A percentile compares a stretch with the other conserved stretches of the same genome.
phyloP scores from a whole-genome alignment of 495 filamentous ascomycete genomes.

The Astrocystis sublimbata region DNA sequence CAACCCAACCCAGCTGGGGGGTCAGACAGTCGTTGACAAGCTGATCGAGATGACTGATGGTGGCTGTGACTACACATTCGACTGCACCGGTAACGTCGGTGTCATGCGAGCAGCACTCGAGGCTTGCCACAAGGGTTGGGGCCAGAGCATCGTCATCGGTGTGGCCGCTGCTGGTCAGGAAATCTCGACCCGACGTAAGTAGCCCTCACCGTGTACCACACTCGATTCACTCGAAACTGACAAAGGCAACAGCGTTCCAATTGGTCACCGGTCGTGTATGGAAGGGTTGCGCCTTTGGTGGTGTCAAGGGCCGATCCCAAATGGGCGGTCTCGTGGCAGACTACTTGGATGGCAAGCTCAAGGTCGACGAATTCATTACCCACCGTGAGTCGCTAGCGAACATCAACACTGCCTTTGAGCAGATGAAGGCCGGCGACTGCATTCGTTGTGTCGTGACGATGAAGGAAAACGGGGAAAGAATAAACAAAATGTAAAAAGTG shows the following conservation, averaged over 20 bases:
- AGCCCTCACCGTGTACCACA: not conserved
- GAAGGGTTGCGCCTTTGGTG: slow-evolving; percentile 97
- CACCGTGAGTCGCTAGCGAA: slow-evolving; percentile 77
- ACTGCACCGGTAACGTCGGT: slow-evolving; percentile 95
- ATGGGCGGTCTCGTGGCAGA: slow-evolving; percentile 86
- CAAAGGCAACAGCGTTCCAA: slow-evolving; percentile 76
- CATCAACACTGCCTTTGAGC: slow-evolving; percentile 87
- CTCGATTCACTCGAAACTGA: slow-evolving; percentile 21
- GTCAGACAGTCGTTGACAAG: slow-evolving; percentile 81
- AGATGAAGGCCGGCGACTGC: slow-evolving; percentile 96
- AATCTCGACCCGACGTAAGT: slow-evolving; percentile 92
- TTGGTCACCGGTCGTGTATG: slow-evolving; percentile 96
- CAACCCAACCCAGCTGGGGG: slow-evolving; percentile 79
- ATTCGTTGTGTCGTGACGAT: slow-evolving; percentile 80
- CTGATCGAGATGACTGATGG: slow-evolving; percentile 99
- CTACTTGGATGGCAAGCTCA: slow-evolving; percentile 84
- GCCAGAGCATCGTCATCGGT: slow-evolving; percentile 96
- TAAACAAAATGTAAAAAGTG: not conserved
- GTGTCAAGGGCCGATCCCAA: slow-evolving; percentile 95
- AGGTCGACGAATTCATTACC: slow-evolving; percentile 99
- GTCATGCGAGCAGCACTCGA: slow-evolving; percentile 97
- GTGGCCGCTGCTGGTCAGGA: slow-evolving; percentile 97
- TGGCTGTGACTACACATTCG: slow-evolving; percentile 98
- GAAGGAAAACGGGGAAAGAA: slow-evolving; percentile 32
- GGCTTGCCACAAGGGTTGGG: slow-evolving; percentile 99